phyloP scores from a whole-genome alignment of 192 early-diverging fungal genomes.

The Gamsiella multidivaricata region DNA sequence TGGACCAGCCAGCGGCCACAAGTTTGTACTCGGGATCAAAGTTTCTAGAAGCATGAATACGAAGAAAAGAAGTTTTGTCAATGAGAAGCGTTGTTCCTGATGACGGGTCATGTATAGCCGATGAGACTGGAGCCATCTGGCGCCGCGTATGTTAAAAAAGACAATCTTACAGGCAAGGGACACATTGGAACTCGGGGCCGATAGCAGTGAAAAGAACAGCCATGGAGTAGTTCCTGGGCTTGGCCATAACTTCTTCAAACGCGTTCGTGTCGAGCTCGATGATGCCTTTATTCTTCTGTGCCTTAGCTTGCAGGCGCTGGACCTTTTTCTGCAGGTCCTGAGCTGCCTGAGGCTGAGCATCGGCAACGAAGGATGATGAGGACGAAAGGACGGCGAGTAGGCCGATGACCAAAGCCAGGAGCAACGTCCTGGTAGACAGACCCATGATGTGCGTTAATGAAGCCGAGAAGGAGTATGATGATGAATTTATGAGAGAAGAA shows the following conservation, averaged over 20 bases:
- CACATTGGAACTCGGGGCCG: slow-evolving; percentile 69
- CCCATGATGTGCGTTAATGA: slow-evolving; percentile 18
- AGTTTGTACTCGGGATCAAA: slow-evolving; percentile 77
- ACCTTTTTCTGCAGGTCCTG: slow-evolving; percentile 45
- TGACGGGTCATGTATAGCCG: too few relatives aligned
- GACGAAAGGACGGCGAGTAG: slow-evolving; percentile 16
- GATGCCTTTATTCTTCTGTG: slow-evolving; percentile 55
- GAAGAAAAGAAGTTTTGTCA: background rate
- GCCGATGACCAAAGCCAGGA: slow-evolving; percentile 15
- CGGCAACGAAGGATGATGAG: slow-evolving; percentile 14
- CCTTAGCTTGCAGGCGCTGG: slow-evolving; percentile 38
- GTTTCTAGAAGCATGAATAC: slow-evolving; percentile 57
- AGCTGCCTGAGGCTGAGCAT: slow-evolving; percentile 19
- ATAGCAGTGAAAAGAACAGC: slow-evolving; percentile 77
- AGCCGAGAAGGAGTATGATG: too few relatives aligned
- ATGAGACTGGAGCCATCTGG: too few relatives aligned
- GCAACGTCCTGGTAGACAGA: slow-evolving; percentile 22
- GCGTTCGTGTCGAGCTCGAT: slow-evolving; percentile 70
- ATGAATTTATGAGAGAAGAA: too few relatives aligned
- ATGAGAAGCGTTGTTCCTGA: too few relatives aligned
- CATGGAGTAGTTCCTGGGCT: slow-evolving; percentile 78
- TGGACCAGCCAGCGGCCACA: slow-evolving; percentile 68
- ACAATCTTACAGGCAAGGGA: slow-evolving; percentile 75
- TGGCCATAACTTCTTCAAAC: slow-evolving; percentile 70
- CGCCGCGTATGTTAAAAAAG: too few relatives aligned